These are phyloP conservation scores for Fusarium multiceps DNA, from an alignment of 2,329 filamentous ascomycete species.

Conservation along the genomic window DNA sequence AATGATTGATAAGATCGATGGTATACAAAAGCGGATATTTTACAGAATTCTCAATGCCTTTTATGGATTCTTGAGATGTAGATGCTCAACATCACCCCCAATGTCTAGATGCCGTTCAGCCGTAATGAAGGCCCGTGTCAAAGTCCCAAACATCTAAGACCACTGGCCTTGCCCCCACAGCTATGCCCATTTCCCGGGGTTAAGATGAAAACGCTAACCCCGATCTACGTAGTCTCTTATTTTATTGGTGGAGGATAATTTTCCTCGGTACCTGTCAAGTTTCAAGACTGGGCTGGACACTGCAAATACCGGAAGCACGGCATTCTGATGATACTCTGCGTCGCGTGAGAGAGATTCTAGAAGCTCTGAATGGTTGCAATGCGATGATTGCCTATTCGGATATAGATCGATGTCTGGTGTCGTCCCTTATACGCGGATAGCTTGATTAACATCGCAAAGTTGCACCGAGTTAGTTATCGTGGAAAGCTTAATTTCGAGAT, in stretches of 20 bases:
- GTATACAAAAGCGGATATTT: neutral
- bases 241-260: constrained; percentile 32
- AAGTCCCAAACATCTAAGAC: neutral
- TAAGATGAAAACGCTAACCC: constrained; percentile 14
- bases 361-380: neutral
- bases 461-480: too few relatives aligned
- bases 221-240: neutral
- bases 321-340: constrained; percentile 1
- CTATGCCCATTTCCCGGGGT: constrained; percentile 9
- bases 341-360: neutral
- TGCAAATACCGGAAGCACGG: constrained; percentile 16
- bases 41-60: neutral
- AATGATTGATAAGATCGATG: constrained; percentile 3
- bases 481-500: neutral
- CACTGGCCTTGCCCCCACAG: constrained; percentile 16
- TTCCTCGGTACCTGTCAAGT: constrained; percentile 21
- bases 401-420: neutral
- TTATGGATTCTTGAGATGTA: neutral
- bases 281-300: constrained; percentile 21
- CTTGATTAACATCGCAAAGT: neutral
- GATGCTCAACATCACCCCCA: neutral
- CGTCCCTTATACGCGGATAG: neutral
- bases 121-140: constrained; percentile 15
- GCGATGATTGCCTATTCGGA: neutral
- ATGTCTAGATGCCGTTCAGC: constrained; percentile 16